Percentiles rank a stretch among this genome's conserved stretches.
These are phyloP conservation scores for Pyricularia pennisetigena DNA, from an alignment of 2,329 filamentous ascomycete species.

Conservation along the genomic window DNA sequence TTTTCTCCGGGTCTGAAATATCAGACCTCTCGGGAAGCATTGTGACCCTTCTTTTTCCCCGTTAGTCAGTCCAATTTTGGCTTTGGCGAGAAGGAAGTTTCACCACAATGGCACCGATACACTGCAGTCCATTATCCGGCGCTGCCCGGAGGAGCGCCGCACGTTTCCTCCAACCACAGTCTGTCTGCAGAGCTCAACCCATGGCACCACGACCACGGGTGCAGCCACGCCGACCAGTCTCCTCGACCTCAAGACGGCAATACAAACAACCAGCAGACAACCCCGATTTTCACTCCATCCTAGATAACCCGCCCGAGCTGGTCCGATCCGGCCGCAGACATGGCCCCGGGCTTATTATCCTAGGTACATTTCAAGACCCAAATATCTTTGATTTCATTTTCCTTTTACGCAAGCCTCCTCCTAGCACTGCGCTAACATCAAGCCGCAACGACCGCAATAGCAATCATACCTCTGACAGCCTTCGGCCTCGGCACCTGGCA, in stretches of 20 bases:
- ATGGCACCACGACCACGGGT: neutral
- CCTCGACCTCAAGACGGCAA: conserved; percentile 20
- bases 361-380: conserved; percentile 38
- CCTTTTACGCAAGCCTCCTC: neutral
- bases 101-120: neutral
- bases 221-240: conserved; percentile 16
- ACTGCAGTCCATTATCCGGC: neutral
- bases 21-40: neutral
- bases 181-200: neutral
- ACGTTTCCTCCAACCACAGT: neutral
- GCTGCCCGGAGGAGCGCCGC: neutral
- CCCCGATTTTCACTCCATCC: conserved; percentile 71
- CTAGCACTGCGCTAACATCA: neutral
- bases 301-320: conserved; percentile 76
- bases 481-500: conserved; percentile 93
- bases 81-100: neutral
- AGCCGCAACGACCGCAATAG: conserved; percentile 22
- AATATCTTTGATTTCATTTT: neutral
- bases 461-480: conserved; percentile 82
- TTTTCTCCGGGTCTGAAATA: neutral
- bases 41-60: neutral
- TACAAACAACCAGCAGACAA: conserved; percentile 56
- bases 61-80: neutral
- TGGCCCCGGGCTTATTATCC: conserved; percentile 69
- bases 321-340: conserved; percentile 66